These are phyloP conservation scores for Solanum habrochaites DNA, from an alignment of 257 asterid genomes.

Conservation along the genomic window DNA sequence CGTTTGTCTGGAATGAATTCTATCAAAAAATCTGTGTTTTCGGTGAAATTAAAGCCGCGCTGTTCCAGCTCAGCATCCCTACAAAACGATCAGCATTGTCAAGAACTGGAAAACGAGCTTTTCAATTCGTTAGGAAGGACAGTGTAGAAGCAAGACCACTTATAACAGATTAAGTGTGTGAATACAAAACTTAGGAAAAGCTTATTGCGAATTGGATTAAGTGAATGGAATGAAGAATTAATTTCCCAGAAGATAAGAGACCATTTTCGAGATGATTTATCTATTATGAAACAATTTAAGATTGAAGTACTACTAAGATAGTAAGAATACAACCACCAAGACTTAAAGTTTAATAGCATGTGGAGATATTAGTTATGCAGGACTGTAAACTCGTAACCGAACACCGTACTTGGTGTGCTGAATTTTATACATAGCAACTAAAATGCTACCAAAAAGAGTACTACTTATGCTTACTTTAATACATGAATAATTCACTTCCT, in stretches of 20 bases:
- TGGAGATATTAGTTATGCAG: neutral
- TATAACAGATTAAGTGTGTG: neutral
- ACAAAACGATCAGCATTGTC: neutral
- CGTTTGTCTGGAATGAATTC: slow-evolving; percentile 36
- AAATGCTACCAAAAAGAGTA: neutral
- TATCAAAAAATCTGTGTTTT: slow-evolving; percentile 45
- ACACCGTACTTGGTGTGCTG: neutral
- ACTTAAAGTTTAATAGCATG: neutral
- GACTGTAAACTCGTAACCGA: neutral
- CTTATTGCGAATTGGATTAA: neutral
- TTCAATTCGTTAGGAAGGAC: neutral
- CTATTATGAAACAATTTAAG: neutral
- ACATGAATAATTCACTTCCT: neutral
- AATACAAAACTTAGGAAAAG: neutral
- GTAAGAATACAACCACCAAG: neutral
- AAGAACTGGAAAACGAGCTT: neutral
- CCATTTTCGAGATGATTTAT: neutral
- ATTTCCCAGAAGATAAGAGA: neutral
- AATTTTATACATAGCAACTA: neutral
- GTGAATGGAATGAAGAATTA: neutral
- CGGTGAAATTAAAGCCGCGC: slow-evolving; percentile 74
- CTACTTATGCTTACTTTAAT: neutral
- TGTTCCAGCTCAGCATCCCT: slow-evolving; percentile 87
- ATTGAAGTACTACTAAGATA: neutral
- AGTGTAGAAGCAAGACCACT: too few relatives aligned